Base-by-base conservation (phyloP, 352 stramenopile species). In the Globisporangium nunn region DNA sequence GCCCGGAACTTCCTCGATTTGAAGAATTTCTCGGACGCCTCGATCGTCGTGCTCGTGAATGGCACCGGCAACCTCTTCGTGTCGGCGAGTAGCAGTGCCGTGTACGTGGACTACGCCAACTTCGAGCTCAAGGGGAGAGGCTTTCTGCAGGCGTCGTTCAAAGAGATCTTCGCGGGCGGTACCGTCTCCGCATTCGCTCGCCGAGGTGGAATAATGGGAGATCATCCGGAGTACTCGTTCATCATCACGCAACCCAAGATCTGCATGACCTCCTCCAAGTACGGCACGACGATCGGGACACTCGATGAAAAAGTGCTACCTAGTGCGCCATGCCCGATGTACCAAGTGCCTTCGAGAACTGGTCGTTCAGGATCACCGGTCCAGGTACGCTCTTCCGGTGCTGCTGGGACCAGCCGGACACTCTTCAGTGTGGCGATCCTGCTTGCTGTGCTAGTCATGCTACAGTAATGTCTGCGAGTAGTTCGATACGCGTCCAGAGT, bases 41-140 rank as follows among this genome's bases (percentile, higher is more conserved):
- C 52, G 17, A 12, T 57, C 39, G 17, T 41, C 37, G 10, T 57
- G 14, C 40, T 57, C 29, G n/a, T 50, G 23, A 50, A 57, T 6
- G 52, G 52, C 52, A 33, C 39, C 12, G 52, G 52, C 18, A 57
- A 39, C 39, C 14, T 57, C 39, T 57, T 57, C 43, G 52, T 50
- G 37, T 7, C 29, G 5, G 40, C 40, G 29, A 49, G 47, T 28
- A 48, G 17, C 28, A 57, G 52, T 30, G 33, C 33, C 28, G 52
- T 57, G 52, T 50, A 58, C 30, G 52, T 51, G 17, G 52, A 49
- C n/a, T 29, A 50, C 41, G 52, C 43, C 0, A 6, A 43, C 29
- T 58, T 58, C 15, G 14, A 29, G 17, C 10, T 58, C 18, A 15
- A 44, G 4, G 40, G 52, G 12, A 50, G 12, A 1, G 52, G 52